A percentile compares a stretch with the other conserved stretches of the same genome.
phyloP scores from a whole-genome alignment of 805 yeast genomes.

The Blastobotrys peoriensis region DNA sequence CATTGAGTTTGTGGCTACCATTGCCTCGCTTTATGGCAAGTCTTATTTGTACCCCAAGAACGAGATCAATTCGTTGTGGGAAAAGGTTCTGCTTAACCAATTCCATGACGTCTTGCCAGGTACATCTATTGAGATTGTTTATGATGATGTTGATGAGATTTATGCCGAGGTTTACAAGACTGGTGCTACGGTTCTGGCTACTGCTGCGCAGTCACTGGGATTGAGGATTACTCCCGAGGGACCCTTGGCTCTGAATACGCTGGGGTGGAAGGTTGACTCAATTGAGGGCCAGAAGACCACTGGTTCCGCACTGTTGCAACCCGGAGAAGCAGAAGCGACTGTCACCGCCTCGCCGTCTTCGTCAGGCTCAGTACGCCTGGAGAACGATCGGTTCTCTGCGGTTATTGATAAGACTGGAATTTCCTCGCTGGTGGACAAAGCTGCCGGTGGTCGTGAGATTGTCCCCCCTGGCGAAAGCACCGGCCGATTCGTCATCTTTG shows the following conservation, averaged over 20 bases:
- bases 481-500: conserved; percentile 61
- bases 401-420: conserved; percentile 54
- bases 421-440: conserved; percentile 54
- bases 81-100: conserved; percentile 77
- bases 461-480: conserved; percentile 59
- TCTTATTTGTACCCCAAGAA: conserved; percentile 63
- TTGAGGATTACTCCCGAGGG: conserved; percentile 22
- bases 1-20: conserved; percentile 72
- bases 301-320: not conserved
- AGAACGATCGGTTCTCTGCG: conserved; percentile 56
- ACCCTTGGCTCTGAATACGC: conserved; percentile 42
- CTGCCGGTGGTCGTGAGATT: conserved; percentile 47
- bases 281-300: not conserved
- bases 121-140: conserved; percentile 86
- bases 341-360: not conserved
- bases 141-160: conserved; percentile 80
- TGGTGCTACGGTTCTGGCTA: conserved; percentile 45
- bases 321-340: not conserved
- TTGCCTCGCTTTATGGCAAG: conserved; percentile 52
- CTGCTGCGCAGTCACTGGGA: conserved; percentile 40
- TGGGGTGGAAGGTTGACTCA: conserved; percentile 48
- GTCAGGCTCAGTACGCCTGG: conserved; percentile 32
- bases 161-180: conserved; percentile 48
- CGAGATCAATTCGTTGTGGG: conserved; percentile 69
- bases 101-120: conserved; percentile 97